Evolutionary conservation across 2,329 filamentous ascomycete genomes (phyloP).

Genomic region (Ceratocystiopsis minuta): DNA sequence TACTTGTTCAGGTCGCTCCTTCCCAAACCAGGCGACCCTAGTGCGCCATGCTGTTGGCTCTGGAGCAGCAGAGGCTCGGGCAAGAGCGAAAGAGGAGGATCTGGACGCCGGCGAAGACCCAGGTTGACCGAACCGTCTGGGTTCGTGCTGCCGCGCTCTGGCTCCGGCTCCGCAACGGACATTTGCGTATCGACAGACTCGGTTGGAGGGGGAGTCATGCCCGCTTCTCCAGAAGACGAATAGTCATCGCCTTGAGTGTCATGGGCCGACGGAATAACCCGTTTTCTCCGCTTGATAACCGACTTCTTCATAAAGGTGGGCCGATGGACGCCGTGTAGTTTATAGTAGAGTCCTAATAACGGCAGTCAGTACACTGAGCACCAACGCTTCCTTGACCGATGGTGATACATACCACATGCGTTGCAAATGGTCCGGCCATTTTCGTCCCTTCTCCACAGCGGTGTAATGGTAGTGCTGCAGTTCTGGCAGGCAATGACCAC

Average conservation of each 20-base stretch:
- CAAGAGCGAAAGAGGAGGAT: slow-evolving; percentile 27
- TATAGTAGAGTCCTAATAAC: slow-evolving; percentile 72
- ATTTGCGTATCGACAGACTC: too few relatives aligned
- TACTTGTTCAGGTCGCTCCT: slow-evolving; percentile 31
- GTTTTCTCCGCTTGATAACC: slow-evolving; percentile 87
- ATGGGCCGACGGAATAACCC: slow-evolving; percentile 65
- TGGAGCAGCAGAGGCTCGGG: slow-evolving; percentile 26
- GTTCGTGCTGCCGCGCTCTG: slow-evolving; percentile 39
- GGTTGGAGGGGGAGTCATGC: slow-evolving; percentile 22
- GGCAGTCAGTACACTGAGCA: not conserved
- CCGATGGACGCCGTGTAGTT: slow-evolving; percentile 81
- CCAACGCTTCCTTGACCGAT: not conserved
- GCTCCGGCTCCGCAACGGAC: slow-evolving; percentile 2
- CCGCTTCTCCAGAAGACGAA: slow-evolving; percentile 25
- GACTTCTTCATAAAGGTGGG: slow-evolving; percentile 98
- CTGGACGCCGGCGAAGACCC: slow-evolving; percentile 32
- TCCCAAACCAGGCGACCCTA: slow-evolving; percentile 20
- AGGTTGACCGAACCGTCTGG: slow-evolving; percentile 48
- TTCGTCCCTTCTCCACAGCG: slow-evolving; percentile 87
- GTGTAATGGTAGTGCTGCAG: slow-evolving; percentile 89
- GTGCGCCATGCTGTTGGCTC: slow-evolving; percentile 15
- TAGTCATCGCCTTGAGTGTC: slow-evolving; percentile 23
- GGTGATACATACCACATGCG: slow-evolving; percentile 54
- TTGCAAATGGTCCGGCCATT: slow-evolving; percentile 96
- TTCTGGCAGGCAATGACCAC: slow-evolving; percentile 90